Conservation (phyloP, 176 grass and related monocot genomes). For the Ensete glaucum region DNA sequence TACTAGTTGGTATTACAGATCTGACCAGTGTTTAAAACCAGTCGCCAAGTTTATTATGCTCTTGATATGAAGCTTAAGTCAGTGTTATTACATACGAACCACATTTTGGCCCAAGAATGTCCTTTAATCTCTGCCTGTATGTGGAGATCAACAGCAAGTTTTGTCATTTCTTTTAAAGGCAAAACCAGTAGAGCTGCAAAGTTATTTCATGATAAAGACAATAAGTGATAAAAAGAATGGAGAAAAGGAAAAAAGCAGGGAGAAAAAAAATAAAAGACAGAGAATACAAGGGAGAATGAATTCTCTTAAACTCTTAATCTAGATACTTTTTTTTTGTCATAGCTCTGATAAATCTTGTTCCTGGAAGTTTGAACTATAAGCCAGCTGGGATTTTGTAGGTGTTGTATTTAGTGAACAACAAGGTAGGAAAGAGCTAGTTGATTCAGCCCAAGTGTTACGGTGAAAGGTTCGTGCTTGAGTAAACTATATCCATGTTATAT, state of each 20-base stretch:
- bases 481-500: background rate
- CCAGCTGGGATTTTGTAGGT: background rate
- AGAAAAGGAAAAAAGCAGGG: background rate
- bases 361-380: background rate
- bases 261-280: background rate
- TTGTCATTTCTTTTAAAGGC: background rate
- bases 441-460: too few species aligned
- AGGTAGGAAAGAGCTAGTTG: too few species aligned
- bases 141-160: background rate
- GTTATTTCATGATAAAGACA: background rate
- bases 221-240: too few species aligned
- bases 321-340: background rate
- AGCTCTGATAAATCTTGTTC: background rate
- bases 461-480: too few species aligned
- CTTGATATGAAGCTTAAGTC: background rate
- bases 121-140: background rate
- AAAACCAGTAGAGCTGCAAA: background rate
- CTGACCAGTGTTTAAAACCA: too few species aligned
- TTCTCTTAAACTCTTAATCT: background rate
- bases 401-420: too few species aligned
- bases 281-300: too few species aligned
- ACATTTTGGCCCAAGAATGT: background rate
- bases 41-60: too few species aligned
- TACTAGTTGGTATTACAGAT: too few species aligned
- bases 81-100: background rate